These are phyloP conservation scores for Xanthoconium purpureum DNA, from an alignment of 768 basidiomycete genomes.

Conservation along the genomic window DNA sequence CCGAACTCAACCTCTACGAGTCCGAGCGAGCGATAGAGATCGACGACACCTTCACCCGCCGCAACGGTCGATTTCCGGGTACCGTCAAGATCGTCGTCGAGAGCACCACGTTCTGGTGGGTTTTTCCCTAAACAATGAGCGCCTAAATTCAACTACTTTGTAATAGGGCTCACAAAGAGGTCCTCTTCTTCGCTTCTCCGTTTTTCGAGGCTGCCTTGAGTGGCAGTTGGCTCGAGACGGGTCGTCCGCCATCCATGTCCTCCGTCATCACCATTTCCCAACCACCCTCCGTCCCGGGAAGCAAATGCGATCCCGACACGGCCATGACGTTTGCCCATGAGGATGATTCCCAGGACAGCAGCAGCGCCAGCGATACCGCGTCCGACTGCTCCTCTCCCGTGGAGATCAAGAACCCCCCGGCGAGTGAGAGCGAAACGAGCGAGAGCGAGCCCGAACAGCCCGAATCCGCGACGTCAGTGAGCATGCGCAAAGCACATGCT, in stretches of 20 bases:
- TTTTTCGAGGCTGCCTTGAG: conserved; percentile 92
- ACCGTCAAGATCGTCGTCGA: conserved; percentile 91
- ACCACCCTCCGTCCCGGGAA: conserved; percentile 57
- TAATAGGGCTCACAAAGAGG: conserved; percentile 84
- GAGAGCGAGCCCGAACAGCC: conserved; percentile 37
- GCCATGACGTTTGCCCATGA: conserved; percentile 63
- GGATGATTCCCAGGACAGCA: conserved; percentile 40
- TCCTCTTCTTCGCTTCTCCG: conserved; percentile 89
- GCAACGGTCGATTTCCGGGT: conserved; percentile 64
- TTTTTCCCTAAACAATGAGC: conserved; percentile 1
- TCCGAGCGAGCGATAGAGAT: conserved; percentile 74
- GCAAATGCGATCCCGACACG: conserved; percentile 37
- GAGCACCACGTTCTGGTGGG: conserved; percentile 86
- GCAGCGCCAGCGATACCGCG: conserved; percentile 24
- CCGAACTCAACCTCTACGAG: conserved; percentile 64
- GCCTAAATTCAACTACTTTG: not conserved
- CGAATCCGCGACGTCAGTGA: conserved; percentile 11
- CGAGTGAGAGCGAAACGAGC: conserved; percentile 34
- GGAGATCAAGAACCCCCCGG: conserved; percentile 36
- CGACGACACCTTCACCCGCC: conserved; percentile 71
- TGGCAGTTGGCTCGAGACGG: conserved; percentile 90
- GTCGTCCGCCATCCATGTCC: conserved; percentile 72
- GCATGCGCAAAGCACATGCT: conserved; percentile 37
- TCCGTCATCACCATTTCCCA: conserved; percentile 85
- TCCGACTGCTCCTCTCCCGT: conserved; percentile 43